These are phyloP conservation scores for Aspergillus steynii DNA, from an alignment of 495 filamentous ascomycete genomes.

Conservation along the genomic window DNA sequence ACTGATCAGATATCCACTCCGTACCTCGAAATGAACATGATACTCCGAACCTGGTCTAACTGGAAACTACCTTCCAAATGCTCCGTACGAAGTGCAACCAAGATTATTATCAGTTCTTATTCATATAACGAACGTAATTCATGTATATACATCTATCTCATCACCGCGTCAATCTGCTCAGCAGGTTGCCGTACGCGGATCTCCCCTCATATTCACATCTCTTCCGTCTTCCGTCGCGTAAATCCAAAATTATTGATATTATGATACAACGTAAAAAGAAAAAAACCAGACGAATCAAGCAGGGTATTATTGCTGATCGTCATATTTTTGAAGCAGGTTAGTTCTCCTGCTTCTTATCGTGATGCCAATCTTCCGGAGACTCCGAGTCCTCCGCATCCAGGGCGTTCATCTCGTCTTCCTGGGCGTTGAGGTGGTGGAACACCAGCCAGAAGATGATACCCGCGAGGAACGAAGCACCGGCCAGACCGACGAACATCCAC, in stretches of 20 bases:
- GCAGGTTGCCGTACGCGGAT: conserved; percentile 5
- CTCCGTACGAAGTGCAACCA: not conserved
- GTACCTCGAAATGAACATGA: too few species aligned
- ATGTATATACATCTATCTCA: conserved; percentile 7
- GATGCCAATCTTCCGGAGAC: conserved; percentile 9
- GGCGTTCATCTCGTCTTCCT: conserved; percentile 50
- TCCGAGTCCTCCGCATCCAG: conserved; percentile 35
- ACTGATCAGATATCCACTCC: too few species aligned
- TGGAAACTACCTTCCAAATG: too few species aligned
- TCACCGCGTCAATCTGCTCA: conserved; percentile 4
- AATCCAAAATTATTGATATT: not conserved
- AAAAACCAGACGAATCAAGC: too few species aligned
- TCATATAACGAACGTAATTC: not conserved
- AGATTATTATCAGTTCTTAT: not conserved
- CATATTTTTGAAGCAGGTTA: not conserved
- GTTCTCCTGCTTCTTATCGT: conserved; percentile 9
- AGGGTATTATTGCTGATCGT: too few species aligned
- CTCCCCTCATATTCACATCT: not conserved
- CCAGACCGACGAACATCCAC: conserved; percentile 66
- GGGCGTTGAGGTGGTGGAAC: conserved; percentile 45
- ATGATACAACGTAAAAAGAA: not conserved
- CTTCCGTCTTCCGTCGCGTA: not conserved
- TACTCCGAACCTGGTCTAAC: too few species aligned
- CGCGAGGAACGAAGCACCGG: conserved; percentile 43
- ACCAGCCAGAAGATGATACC: conserved; percentile 47